Base-by-base conservation (phyloP, 441 rosid species). In the Adansonia grandidieri region DNA sequence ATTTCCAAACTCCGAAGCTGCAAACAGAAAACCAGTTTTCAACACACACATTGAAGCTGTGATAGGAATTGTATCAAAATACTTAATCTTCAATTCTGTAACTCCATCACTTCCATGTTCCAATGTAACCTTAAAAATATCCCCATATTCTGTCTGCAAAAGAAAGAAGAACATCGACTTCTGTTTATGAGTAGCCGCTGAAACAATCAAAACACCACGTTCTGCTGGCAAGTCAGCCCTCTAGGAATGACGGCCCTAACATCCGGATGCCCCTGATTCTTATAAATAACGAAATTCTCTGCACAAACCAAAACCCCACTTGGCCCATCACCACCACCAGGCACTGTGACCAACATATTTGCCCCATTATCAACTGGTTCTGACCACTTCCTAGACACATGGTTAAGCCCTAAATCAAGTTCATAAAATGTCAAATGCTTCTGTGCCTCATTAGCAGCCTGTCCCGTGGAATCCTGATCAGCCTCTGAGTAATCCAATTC, bases 321-420 rank as follows among this genome's bases (percentile, higher is more conserved):
- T 0, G 99, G 98, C 28, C 99, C 99, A 84, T 93, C 98, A 40
- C 91, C 97, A 50, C 97, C 99, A 61, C 99, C 99, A n/a, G 97
- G 99, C 10, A 96, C 99, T 0, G 97, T 93, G 78, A 96, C 97
- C 58, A 96, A 91, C 97, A 94, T 86, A 77, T 96, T 94, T 5
- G 98, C 97, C 28, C 94, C 97, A 73, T 93, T 95, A 70, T 95
- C 98, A 73, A 96, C 98, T 1, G 90, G 87, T 60, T 96, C 97
- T 0, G 98, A 92, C 98, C 99, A 96, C 81, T 94, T 96, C 78
- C 99, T 85, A 42, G 99, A 96, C 2, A 96, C 99, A 76, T 96
- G 98, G 77, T 96, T 96, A 73, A 96, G 96, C 77, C 98, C 98
- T 74, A 94, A 84, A 90, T 96, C 98, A n/a, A 96, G 96, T 85